Evolutionary conservation across 2,329 filamentous ascomycete genomes (phyloP).

Genomic region (Raffaelea ambrosiae): DNA sequence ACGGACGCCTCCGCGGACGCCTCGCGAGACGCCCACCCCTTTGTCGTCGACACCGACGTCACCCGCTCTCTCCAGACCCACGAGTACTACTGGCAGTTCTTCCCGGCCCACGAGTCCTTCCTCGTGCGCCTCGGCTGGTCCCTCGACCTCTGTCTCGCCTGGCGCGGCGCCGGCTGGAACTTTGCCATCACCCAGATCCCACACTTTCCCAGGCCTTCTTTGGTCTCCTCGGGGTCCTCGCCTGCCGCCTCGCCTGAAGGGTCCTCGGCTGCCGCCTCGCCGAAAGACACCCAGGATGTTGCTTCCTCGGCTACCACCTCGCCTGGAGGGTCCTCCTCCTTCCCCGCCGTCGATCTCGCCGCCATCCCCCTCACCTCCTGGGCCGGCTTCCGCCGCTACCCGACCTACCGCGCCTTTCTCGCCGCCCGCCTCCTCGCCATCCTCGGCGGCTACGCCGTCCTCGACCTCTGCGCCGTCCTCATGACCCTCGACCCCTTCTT

Average conservation of each 20-base stretch:
- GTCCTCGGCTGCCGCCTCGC: too few species aligned
- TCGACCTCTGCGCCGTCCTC: constrained; percentile 62
- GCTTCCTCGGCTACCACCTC: too few species aligned
- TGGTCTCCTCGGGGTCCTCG: too few species aligned
- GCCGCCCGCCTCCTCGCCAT: constrained; percentile 34
- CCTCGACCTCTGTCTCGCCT: constrained; percentile 43
- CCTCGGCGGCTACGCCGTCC: constrained; percentile 50
- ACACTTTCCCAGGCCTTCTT: constrained; percentile 30
- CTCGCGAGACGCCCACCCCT: too few species aligned
- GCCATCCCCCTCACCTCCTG: constrained; percentile 31
- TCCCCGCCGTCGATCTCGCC: constrained; percentile 26
- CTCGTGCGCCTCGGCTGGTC: constrained; percentile 45
- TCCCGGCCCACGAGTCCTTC: constrained; percentile 41
- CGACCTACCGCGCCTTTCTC: constrained; percentile 36
- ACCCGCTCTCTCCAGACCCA: constrained; percentile 19
- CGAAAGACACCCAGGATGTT: too few species aligned
- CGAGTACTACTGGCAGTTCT: constrained; percentile 54
- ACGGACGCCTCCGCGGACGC: not conserved
- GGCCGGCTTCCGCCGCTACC: constrained; percentile 36
- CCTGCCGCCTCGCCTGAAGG: too few species aligned
- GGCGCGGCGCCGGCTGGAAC: constrained; percentile 52
- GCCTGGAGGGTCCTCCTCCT: constrained; percentile 26
- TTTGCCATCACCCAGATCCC: constrained; percentile 44
- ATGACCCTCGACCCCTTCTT: constrained; percentile 78
- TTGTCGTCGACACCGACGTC: constrained; percentile 18